Evolutionary conservation across 805 yeast species (phyloP).

Genomic region (Ogataea pilisensis): DNA sequence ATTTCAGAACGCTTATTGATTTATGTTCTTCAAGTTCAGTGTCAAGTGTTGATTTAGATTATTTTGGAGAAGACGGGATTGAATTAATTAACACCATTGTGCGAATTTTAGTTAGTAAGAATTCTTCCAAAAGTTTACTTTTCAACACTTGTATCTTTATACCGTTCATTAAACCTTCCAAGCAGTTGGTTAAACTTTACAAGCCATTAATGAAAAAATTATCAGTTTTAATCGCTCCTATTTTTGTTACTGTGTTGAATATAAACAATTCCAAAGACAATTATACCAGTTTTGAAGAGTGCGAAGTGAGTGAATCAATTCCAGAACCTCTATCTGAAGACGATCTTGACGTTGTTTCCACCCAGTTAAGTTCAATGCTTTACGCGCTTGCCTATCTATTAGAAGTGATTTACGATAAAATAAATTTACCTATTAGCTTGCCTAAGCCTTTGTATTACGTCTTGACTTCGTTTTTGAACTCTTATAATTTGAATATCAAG

Average conservation of each 20-base stretch:
- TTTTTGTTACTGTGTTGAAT: slow-evolving; percentile 15
- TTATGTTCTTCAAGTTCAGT: slow-evolving; percentile 20
- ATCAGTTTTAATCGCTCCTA: slow-evolving; percentile 19
- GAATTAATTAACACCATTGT: slow-evolving; percentile 14
- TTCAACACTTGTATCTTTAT: slow-evolving; percentile 23
- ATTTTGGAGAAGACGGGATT: slow-evolving; percentile 6
- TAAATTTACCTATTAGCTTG: slow-evolving; percentile 4
- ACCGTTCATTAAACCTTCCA: slow-evolving; percentile 19
- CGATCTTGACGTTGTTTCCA: slow-evolving; percentile 10
- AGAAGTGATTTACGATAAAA: slow-evolving; percentile 4
- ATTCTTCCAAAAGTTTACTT: slow-evolving; percentile 11
- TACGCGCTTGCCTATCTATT: slow-evolving; percentile 24
- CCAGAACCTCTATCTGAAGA: slow-evolving; percentile 22
- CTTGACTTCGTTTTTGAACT: slow-evolving; percentile 21
- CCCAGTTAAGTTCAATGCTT: slow-evolving; percentile 24
- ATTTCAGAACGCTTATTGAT: slow-evolving; percentile 25
- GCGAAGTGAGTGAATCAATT: slow-evolving; percentile 7
- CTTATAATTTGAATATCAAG: slow-evolving; percentile 22
- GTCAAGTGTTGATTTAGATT: slow-evolving; percentile 9
- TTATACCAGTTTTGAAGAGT: slow-evolving; percentile 14
- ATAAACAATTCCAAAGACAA: slow-evolving; percentile 15
- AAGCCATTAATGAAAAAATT: slow-evolving; percentile 22
- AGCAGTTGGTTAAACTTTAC: slow-evolving; percentile 12
- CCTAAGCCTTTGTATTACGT: slow-evolving; percentile 27
- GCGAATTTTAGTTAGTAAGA: slow-evolving; percentile 9